Evolutionary conservation across 23 red algal genomes (phyloP), one percentile per base, ranked within the genome.

Genomic region (Chondrus crispus): DNA sequence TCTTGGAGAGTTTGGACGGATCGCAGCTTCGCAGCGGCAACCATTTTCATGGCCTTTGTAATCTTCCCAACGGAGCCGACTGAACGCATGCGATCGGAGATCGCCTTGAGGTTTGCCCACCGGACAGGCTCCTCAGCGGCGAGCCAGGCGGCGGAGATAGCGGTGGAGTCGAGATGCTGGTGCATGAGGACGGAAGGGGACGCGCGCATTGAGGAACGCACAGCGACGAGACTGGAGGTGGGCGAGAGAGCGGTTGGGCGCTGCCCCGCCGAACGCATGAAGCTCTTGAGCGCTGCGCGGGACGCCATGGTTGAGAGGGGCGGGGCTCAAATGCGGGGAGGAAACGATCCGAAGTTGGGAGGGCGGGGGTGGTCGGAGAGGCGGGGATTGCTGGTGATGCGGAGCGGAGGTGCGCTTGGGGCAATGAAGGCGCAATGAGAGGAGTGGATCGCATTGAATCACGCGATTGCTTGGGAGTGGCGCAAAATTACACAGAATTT

Each of bases 1-100:
- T 98, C 91, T 71, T 98, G 97, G 32, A 93, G 68, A n/a, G 93
- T 87, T 77, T 98, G 97, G 24, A 96, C 94, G 40, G 93, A 93
- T 14, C 94, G 85, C 85, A 98, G 78, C 76, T 98, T 98, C 28
- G 97, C 93, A 40, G 97, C 97, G 10, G 97, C 97, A 64, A 98
- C 97, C 93, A 98, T 96, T 82, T 98, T 98, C 97, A 98, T 98
- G 85, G 97, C 97, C 72, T 98, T 98, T 51, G 94, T 96, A 78
- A 98, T 98, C 92, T 98, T 98, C 3, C 87, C 92, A 68, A 98
- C 95, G 7, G 94, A 96, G 30, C 79, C 80, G 53, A 98, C 94
- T 24, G 97, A 96, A 35, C 90, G 73, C 97, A 98, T 98, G 39
- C 97, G 94, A 71, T 95, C 90, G 47, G 93, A 83, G 14, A 98